A percentile compares a stretch with the other conserved stretches of the same genome.
Evolutionary conservation across 2,329 filamentous ascomycete genomes (phyloP).

Genomic region (Clarireedia paspali): DNA sequence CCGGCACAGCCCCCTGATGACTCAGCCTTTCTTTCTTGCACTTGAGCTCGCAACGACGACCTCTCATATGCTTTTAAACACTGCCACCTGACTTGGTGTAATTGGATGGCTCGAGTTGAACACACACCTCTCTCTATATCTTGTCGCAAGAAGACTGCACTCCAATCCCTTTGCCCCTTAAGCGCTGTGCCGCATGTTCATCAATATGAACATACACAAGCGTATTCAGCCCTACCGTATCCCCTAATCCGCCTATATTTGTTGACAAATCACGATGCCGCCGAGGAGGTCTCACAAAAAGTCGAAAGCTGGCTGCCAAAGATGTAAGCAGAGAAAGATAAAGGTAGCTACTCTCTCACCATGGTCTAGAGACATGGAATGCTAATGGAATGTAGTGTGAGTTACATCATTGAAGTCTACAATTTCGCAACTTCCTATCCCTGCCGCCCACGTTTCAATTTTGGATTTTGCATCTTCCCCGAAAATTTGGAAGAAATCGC

Average conservation of each 20-base stretch:
- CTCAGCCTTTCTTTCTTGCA: too few species aligned
- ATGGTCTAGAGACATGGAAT: not conserved
- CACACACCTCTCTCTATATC: not conserved
- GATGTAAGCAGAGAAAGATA: conserved; percentile 62
- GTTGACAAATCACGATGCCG: conserved; percentile 40
- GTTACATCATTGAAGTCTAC: not conserved
- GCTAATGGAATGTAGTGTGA: conserved; percentile 2
- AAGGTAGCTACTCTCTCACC: conserved; percentile 41
- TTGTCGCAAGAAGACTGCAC: too few species aligned
- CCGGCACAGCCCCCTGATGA: too few species aligned
- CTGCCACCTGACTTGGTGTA: too few species aligned
- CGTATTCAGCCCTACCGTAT: not conserved
- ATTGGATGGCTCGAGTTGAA: not conserved
- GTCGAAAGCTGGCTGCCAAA: conserved; percentile 57
- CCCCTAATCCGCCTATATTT: not conserved
- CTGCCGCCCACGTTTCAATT: not conserved
- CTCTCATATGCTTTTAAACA: too few species aligned
- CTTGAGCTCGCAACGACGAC: too few species aligned
- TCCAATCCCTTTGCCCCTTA: too few species aligned
- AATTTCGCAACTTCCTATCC: not conserved
- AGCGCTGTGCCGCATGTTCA: not conserved
- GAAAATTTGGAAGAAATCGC: too few species aligned
- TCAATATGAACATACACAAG: not conserved
- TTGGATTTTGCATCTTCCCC: too few species aligned
- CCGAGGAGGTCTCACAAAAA: conserved; percentile 63